Evolutionary conservation across 768 basidiomycete genomes (phyloP).

Genomic region (Suillus subaureus): DNA sequence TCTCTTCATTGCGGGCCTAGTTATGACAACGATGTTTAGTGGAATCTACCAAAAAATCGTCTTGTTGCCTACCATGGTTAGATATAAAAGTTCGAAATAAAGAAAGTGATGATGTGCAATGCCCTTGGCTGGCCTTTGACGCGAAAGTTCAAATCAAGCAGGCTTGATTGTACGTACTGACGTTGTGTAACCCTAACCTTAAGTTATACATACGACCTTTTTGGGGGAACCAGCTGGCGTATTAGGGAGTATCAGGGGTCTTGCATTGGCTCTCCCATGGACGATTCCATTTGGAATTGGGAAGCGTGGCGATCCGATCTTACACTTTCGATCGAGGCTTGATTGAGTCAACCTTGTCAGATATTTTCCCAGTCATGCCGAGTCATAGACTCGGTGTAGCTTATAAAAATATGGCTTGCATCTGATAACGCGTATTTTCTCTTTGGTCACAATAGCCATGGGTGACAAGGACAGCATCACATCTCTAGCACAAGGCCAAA

Average conservation of each 20-base stretch:
- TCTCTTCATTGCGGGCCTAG: constrained; percentile 97
- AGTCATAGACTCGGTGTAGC: no score
- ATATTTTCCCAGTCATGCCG: not conserved
- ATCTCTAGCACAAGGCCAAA: not conserved
- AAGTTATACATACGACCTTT: no score
- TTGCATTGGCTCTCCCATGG: constrained; percentile 21
- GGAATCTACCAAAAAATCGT: not conserved
- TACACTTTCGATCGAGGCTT: no score
- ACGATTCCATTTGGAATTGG: not conserved
- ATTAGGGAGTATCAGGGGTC: not conserved
- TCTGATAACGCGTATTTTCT: not conserved
- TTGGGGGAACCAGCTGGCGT: no score
- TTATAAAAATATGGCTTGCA: not conserved
- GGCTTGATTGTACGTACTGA: not conserved
- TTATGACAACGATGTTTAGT: not conserved
- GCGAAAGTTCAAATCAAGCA: not conserved
- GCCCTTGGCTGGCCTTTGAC: not conserved
- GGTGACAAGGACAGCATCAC: not conserved
- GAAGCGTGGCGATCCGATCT: not conserved
- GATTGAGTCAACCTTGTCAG: not conserved
- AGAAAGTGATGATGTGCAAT: not conserved
- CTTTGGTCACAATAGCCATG: not conserved
- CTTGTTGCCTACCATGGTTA: not conserved
- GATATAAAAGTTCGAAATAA: not conserved
- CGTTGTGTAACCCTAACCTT: no score